phyloP scores from a whole-genome alignment of 2,329 filamentous ascomycete genomes.

The Harringtonia aguacate region DNA sequence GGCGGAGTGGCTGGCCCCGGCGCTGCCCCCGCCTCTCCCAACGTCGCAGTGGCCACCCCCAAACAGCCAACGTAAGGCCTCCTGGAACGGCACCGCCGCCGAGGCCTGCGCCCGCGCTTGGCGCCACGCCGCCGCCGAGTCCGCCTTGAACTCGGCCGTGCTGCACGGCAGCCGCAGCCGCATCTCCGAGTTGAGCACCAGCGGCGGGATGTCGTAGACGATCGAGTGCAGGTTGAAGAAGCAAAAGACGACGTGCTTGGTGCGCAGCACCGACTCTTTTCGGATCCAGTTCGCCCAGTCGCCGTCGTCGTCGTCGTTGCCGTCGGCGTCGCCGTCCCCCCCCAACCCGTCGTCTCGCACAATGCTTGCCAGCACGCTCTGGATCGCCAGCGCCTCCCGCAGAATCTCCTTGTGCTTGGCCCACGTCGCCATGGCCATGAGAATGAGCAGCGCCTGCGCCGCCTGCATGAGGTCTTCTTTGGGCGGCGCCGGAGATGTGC shows the following conservation, averaged over 20 bases:
- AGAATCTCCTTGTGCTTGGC: conserved; percentile 44
- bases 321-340: background rate
- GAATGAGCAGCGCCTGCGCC: conserved; percentile 35
- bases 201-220: conserved; percentile 49
- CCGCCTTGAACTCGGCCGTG: conserved; percentile 43
- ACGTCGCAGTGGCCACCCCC: too few species aligned
- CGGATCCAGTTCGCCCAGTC: conserved; percentile 32
- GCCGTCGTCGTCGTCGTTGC: conserved; percentile 25
- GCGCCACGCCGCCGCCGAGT: conserved; percentile 37
- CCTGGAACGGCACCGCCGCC: conserved; percentile 16
- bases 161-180: conserved; percentile 42
- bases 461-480: conserved; percentile 36
- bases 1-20: conserved; percentile 24
- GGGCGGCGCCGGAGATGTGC: too few species aligned
- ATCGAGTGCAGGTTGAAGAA: conserved; percentile 51
- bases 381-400: conserved; percentile 45
- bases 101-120: conserved; percentile 15
- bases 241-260: conserved; percentile 42
- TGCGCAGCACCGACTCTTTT: conserved; percentile 39
- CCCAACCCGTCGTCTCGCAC: conserved; percentile 31
- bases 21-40: too few species aligned
- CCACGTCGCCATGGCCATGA: conserved; percentile 52
- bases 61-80: conserved; percentile 21
- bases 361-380: conserved; percentile 43
- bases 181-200: conserved; percentile 44